phyloP scores from a whole-genome alignment of 2,329 filamentous ascomycete species.

The Drechmeria coniospora region DNA sequence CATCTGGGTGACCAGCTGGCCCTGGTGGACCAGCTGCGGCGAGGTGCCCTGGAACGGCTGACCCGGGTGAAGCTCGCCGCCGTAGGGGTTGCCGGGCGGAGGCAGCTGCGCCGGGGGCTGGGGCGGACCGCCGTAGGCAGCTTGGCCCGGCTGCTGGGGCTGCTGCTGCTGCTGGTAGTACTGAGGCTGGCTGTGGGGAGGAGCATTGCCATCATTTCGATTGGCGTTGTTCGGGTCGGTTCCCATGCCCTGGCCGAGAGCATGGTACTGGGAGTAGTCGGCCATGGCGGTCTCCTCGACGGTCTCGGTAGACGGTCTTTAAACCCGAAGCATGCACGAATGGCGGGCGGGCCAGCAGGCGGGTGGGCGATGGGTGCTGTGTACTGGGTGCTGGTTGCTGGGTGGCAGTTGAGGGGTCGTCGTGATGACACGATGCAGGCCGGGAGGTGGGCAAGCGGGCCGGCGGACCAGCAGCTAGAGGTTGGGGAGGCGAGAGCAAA shows the following conservation, averaged over 20 bases:
- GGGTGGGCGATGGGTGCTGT: not conserved
- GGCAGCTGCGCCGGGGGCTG: slow-evolving; percentile 2
- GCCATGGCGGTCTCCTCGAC: slow-evolving; percentile 27
- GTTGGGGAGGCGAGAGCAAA: not conserved
- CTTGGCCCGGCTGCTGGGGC: slow-evolving; percentile 32
- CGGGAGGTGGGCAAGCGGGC: not conserved
- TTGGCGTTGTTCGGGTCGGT: slow-evolving; percentile 39
- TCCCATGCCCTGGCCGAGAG: slow-evolving; percentile 39
- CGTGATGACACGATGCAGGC: too few relatives aligned
- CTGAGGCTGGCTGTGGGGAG: slow-evolving; percentile 38
- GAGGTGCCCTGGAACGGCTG: slow-evolving; percentile 12
- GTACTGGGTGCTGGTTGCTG: not conserved
- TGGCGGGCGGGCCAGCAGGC: too few relatives aligned
- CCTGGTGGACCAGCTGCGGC: slow-evolving; percentile 25
- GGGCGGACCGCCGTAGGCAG: slow-evolving; percentile 12
- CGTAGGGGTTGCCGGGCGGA: slow-evolving; percentile 10
- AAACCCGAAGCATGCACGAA: too few relatives aligned
- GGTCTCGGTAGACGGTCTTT: too few relatives aligned
- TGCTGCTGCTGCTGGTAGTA: slow-evolving; percentile 32
- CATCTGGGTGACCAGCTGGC: slow-evolving; percentile 55
- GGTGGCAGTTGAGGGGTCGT: not conserved
- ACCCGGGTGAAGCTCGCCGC: slow-evolving; percentile 15
- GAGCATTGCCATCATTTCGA: slow-evolving; percentile 29
- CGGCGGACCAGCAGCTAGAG: not conserved
- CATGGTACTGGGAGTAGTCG: slow-evolving; percentile 39